Evolutionary conservation across 2,329 filamentous ascomycete species (phyloP), one percentile per base, ranked within the genome.

Genomic region (Clarireedia monteithiana): DNA sequence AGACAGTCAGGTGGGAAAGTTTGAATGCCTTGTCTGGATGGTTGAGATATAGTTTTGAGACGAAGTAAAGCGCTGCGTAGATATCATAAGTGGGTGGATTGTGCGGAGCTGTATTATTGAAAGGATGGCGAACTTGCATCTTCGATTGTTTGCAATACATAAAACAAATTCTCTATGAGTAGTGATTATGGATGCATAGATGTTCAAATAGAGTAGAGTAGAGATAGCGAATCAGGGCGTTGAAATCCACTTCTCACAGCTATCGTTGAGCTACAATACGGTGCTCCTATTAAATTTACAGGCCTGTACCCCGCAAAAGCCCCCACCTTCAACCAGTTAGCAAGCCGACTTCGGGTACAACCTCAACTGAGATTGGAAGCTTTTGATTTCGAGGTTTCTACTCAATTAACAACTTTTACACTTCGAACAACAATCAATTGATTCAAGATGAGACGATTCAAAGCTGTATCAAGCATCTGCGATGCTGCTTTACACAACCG

Each of bases 21-120:
- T 72, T 89, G 73, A 81, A 83, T 64, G 85, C 86, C 34, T 83
- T 89, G 24, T 85, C 86, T 20, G 86, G 87, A 70, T 89, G 86
- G 84, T 71, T 89, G 70, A 79, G 84, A 64, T 89, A 89, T 74
- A 86, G 77, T 59, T 84, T 85, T 70, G 80, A 83, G 53, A 68
- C 66, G 39, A 68, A 68, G 54, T 68, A 53, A 62, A 50, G 42
- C 34, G 27, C 23, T 47, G 27, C 10, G 52, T 20, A 55, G 62
- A 59, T 53, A 61, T 60, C 56, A 47, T 50, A 42, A 26, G 24
- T 46, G 14, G 15, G 14, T n/a, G 38, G 47, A 40, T 39, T 40
- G 50, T 24, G 27, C 30, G 47, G 50, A 45, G 14, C 53, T 50
- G 53, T 50, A 55, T 46, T 48, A 50, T 53, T 46, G 53, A 53